Percentiles rank a stretch among this genome's conserved stretches.
Conservation (phyloP, 352 stramenopile genomes). For the Phytophthora pistaciae region DNA sequence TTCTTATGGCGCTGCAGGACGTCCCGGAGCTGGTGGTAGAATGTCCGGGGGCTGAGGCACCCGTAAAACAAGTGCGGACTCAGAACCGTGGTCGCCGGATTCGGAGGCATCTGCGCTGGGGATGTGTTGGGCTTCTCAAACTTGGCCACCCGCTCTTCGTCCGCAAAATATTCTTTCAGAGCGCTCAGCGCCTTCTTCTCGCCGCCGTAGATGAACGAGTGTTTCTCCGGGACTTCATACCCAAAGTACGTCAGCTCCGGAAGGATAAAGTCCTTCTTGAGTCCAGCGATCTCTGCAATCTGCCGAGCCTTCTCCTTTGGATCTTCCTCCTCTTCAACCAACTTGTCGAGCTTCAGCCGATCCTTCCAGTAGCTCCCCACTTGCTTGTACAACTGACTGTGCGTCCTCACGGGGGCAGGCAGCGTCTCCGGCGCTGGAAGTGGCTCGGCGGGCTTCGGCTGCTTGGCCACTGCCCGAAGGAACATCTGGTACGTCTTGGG, state of each 20-base stretch:
- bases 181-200: constrained; percentile 72
- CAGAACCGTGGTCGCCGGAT: constrained; percentile 94
- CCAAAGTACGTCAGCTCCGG: constrained; percentile 74
- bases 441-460: constrained; percentile 53
- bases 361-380: constrained; percentile 62
- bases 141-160: constrained; percentile 85
- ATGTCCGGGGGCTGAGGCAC: constrained; percentile 91
- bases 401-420: constrained; percentile 38
- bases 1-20: constrained; percentile 74
- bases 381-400: constrained; percentile 67
- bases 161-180: constrained; percentile 70
- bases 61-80: constrained; percentile 96
- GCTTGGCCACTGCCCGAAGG: constrained; percentile 54
- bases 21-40: constrained; percentile 90
- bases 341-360: constrained; percentile 6
- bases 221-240: constrained; percentile 52
- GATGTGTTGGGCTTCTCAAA: constrained; percentile 99
- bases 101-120: constrained; percentile 85
- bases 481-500: constrained; percentile 85
- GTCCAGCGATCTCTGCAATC: constrained; percentile 55
- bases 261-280: constrained; percentile 65
- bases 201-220: constrained; percentile 80
- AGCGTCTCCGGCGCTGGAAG: constrained; percentile 56
- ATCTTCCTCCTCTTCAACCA: neutral
- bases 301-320: constrained; percentile 23